Percentiles rank a stretch among this genome's conserved stretches.
Evolutionary conservation across 2,329 filamentous ascomycete genomes (phyloP).

Genomic region (Hypoxylon sp.): DNA sequence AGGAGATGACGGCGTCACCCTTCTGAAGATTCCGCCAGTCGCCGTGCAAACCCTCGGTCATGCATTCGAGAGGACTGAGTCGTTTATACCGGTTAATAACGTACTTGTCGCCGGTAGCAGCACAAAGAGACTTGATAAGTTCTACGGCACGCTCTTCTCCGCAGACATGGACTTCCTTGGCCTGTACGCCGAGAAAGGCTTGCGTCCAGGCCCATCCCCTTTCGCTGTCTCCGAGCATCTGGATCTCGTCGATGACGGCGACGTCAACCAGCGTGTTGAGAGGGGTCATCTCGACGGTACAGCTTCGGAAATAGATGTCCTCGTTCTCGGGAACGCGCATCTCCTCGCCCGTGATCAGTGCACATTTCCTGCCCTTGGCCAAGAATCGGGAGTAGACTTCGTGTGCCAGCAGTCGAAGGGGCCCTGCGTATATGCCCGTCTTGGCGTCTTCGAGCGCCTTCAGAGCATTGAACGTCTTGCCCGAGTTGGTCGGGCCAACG

Average conservation of each 20-base stretch:
- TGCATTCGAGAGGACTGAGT: slow-evolving; percentile 77
- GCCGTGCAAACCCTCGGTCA: slow-evolving; percentile 67
- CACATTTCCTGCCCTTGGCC: slow-evolving; percentile 78
- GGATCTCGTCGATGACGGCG: slow-evolving; percentile 96
- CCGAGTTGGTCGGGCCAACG: slow-evolving; percentile 96
- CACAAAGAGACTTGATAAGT: slow-evolving; percentile 79
- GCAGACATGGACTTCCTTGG: slow-evolving; percentile 90
- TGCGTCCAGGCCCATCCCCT: slow-evolving; percentile 96
- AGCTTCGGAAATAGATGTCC: slow-evolving; percentile 73
- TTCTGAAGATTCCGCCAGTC: slow-evolving; percentile 75
- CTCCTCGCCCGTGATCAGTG: slow-evolving; percentile 91
- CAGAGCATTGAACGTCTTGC: slow-evolving; percentile 95
- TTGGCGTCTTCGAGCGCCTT: slow-evolving; percentile 80
- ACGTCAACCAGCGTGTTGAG: slow-evolving; percentile 73
- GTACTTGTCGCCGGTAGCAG: slow-evolving; percentile 81
- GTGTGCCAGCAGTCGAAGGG: slow-evolving; percentile 85
- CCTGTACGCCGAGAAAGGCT: slow-evolving; percentile 85
- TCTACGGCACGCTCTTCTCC: slow-evolving; percentile 86
- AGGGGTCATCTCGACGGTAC: slow-evolving; percentile 89
- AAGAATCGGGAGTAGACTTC: slow-evolving; percentile 92
- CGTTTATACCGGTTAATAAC: slow-evolving; percentile 84
- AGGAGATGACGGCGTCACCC: slow-evolving; percentile 89
- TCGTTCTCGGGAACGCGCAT: slow-evolving; percentile 70
- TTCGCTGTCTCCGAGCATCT: slow-evolving; percentile 85
- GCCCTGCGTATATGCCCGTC: slow-evolving; percentile 87